These are phyloP conservation scores for Neurospora pannonica DNA, from an alignment of 495 filamentous ascomycete genomes.

Conservation along the genomic window DNA sequence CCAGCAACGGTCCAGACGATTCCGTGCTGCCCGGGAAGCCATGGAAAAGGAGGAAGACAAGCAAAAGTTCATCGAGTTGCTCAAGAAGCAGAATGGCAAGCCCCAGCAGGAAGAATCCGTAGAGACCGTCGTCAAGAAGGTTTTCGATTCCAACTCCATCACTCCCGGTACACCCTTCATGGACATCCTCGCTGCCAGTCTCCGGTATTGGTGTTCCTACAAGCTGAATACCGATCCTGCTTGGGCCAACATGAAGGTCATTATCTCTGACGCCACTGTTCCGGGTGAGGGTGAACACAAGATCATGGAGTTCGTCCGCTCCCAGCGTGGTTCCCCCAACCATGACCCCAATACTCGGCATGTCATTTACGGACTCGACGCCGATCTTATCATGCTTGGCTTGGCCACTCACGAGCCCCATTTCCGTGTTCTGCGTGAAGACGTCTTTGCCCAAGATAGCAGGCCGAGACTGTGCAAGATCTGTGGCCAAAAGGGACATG, in stretches of 20 bases:
- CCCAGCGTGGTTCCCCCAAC: constrained; percentile 78
- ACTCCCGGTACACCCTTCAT: constrained; percentile 98
- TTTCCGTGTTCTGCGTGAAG: constrained; percentile 93
- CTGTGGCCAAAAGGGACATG: constrained; percentile 86
- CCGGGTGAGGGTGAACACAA: constrained; percentile 98
- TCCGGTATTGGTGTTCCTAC: constrained; percentile 93
- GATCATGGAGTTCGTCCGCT: constrained; percentile 97
- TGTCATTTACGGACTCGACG: constrained; percentile 92
- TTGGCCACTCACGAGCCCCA: constrained; percentile 95
- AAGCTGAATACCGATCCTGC: constrained; percentile 94
- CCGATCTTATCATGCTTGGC: constrained; percentile 97
- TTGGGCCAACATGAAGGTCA: constrained; percentile 96
- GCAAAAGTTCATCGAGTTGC: constrained; percentile 70
- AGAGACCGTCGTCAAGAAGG: constrained; percentile 69
- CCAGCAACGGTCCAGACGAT: constrained; percentile 84
- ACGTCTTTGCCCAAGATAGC: constrained; percentile 86
- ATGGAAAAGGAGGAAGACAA: constrained; percentile 90
- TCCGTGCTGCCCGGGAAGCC: constrained; percentile 88
- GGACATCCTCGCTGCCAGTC: constrained; percentile 83
- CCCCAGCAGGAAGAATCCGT: constrained; percentile 50
- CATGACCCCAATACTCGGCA: constrained; percentile 96
- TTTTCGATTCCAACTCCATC: constrained; percentile 96
- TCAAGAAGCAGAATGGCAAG: constrained; percentile 60
- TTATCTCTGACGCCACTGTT: constrained; percentile 96
- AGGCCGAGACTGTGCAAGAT: constrained; percentile 71